Conservation (phyloP, 306 rosid genomes). For the Fagus crenata region DNA sequence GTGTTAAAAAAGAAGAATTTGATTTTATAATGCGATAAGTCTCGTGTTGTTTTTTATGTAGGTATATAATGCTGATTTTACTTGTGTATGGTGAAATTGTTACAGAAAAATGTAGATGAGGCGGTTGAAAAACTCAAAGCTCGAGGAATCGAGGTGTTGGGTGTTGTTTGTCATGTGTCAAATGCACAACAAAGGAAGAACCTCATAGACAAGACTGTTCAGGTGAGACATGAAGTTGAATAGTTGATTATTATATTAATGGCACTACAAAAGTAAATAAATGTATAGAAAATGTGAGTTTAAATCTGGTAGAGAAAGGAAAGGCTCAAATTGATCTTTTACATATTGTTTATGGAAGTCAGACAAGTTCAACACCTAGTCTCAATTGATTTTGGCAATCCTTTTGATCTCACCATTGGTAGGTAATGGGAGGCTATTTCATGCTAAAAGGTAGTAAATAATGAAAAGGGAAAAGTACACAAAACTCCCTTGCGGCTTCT, state of each 20-base stretch:
- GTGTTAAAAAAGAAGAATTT: neutral
- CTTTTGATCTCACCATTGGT: neutral
- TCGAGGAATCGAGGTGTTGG: slow-evolving; percentile 68
- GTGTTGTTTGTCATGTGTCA: slow-evolving; percentile 84
- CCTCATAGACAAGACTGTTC: slow-evolving; percentile 65
- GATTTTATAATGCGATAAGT: neutral
- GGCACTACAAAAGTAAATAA: neutral
- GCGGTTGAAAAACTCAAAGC: slow-evolving; percentile 71
- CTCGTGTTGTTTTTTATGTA: too few species aligned
- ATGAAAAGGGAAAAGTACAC: neutral
- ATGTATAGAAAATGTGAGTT: neutral
- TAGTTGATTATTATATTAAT: neutral
- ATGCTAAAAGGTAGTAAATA: neutral
- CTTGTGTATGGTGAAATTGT: slow-evolving; percentile 22
- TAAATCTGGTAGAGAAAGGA: too few species aligned
- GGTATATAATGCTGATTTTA: neutral
- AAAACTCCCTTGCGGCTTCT: too few species aligned
- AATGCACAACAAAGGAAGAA: slow-evolving; percentile 74
- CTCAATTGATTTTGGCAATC: neutral
- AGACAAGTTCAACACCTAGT: neutral
- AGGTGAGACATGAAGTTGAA: slow-evolving; percentile 43
- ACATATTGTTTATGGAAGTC: neutral
- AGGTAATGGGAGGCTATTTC: neutral
- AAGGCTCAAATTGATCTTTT: neutral
- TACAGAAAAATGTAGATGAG: slow-evolving; percentile 84